Base-by-base conservation (phyloP, 2,329 filamentous ascomycete species). In the Pseudopyrenochaeta lycopersici region DNA sequence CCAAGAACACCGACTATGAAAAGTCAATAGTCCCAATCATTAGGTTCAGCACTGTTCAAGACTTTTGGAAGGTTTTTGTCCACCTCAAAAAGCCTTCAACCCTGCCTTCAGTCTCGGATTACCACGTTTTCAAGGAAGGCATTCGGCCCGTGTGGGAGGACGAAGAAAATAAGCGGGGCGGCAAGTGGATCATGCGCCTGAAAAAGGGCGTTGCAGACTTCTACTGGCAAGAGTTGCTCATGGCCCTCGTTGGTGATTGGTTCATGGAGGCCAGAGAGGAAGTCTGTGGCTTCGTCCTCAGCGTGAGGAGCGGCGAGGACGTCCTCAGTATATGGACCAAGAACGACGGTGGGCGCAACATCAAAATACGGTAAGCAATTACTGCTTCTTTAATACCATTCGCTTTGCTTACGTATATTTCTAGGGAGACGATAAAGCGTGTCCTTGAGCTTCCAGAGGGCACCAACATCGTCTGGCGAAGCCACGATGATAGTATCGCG, bases 101-200 rank as follows among this genome's bases (percentile, higher is more conserved):
- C 30, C 82, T 99, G 52, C 94, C 94, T 6, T 88, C 94, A 4
- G 94, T 98, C 27, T 97, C 93, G 20, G 95, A 99, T 78, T 99
- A 97, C 74, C 95, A 99, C 75, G 89, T 99, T 55, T 99, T 99
- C 82, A 96, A 95, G 78, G 92, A 95, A 72, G 94, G 93, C 49
- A 93, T 99, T 57, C 88, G 95, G 56, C 95, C 95, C 18, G 95
- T 99, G 66, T 99, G 95, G 95, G 95, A 99, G 77, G 95, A 99
- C 67, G 92, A 97, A 41, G 92, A 96, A 74, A 99, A 99, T 80
- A 95, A 92, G 77, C 90, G 88, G 64, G 95, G 95, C 49, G 95
- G 95, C 46, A 99, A 99, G 80, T 99, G 94, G 94, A 93, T 97
- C 62, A 88, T 99, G 74, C 86, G 94, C 63, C 81, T 99, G 74